Conservation (phyloP, 1,139 yeast species). For the Saccharomyces hybrid region DNA sequence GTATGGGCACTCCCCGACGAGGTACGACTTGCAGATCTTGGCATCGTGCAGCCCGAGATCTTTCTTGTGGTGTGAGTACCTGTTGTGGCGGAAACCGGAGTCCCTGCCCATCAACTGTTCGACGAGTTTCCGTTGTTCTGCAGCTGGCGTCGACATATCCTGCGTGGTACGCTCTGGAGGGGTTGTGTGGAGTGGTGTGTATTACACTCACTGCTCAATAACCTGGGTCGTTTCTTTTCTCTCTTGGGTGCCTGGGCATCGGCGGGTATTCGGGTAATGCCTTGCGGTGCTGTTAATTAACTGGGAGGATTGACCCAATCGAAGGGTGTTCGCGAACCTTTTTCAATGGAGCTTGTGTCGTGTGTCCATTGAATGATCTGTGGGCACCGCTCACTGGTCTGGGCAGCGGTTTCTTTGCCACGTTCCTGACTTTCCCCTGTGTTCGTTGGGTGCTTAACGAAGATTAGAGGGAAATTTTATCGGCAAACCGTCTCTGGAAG, state of each 20-base stretch:
- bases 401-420: background rate
- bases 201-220: too few relatives aligned
- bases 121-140: slow-evolving; percentile 66
- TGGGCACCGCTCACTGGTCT: too few relatives aligned
- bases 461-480: background rate
- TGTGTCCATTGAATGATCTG: background rate
- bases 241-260: background rate
- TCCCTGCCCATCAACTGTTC: slow-evolving; percentile 82
- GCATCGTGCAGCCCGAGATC: slow-evolving; percentile 47
- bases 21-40: slow-evolving; percentile 67
- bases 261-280: background rate
- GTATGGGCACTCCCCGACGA: slow-evolving; percentile 86
- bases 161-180: too few relatives aligned
- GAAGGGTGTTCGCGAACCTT: too few relatives aligned
- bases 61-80: slow-evolving; percentile 10
- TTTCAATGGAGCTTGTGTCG: too few relatives aligned
- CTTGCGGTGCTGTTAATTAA: background rate
- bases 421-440: background rate
- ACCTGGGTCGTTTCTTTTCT: background rate
- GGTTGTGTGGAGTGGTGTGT: too few relatives aligned
- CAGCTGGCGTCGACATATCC: slow-evolving; percentile 38
- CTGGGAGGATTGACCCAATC: background rate
- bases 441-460: background rate
- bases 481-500: background rate
- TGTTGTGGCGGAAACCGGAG: slow-evolving; percentile 33